A percentile compares a stretch with the other conserved stretches of the same genome.
Evolutionary conservation across 306 rosid genomes (phyloP).

Genomic region (Bauhinia variegata): DNA sequence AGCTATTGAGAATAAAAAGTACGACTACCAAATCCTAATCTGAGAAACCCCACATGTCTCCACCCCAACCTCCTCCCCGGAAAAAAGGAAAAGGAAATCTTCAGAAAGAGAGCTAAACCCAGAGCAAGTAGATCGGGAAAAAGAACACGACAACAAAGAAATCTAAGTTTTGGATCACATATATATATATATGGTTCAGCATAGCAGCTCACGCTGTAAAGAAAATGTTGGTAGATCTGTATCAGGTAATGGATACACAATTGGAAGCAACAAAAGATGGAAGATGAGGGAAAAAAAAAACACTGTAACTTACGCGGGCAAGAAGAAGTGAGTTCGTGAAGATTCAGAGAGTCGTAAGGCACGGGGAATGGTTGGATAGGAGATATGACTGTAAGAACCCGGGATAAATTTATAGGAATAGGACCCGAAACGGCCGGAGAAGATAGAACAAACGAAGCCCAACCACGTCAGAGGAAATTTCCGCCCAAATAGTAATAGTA

Average conservation of each 20-base stretch:
- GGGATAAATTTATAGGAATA: constrained; percentile 43
- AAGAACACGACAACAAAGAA: constrained; percentile 3
- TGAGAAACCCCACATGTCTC: background rate
- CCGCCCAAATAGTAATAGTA: too few species aligned
- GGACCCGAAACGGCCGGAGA: constrained; percentile 33
- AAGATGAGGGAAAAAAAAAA: too few species aligned
- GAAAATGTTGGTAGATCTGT: constrained; percentile 45
- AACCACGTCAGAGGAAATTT: constrained; percentile 44
- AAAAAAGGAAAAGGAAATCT: constrained; percentile 4
- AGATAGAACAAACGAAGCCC: constrained; percentile 40
- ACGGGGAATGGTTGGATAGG: background rate
- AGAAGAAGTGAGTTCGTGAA: constrained; percentile 25
- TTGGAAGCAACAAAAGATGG: background rate
- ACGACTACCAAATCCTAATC: constrained; percentile 17
- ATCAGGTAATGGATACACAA: background rate
- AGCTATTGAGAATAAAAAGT: constrained; percentile 7
- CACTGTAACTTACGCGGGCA: constrained; percentile 30
- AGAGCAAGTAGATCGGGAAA: background rate
- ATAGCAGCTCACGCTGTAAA: background rate
- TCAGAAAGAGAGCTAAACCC: background rate
- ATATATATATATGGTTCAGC: background rate
- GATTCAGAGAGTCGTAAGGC: constrained; percentile 4
- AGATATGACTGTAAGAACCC: background rate
- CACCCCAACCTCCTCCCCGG: too few species aligned
- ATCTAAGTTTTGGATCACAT: background rate